Evolutionary conservation across 176 grass and related monocot genomes (phyloP).

Genomic region (Aechmea fasciata): DNA sequence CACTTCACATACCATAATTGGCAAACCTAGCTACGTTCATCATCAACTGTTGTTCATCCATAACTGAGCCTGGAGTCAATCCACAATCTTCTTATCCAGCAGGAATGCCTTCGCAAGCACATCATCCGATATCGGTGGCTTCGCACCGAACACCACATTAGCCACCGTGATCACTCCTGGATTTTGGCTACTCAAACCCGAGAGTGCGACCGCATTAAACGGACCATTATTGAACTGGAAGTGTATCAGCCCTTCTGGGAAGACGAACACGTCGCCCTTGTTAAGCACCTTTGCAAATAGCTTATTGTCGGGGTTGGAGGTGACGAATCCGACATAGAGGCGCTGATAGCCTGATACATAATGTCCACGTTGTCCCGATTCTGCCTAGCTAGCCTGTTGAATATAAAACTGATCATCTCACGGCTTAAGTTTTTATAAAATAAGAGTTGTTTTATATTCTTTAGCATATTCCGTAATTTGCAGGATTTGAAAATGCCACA

Average conservation of each 20-base stretch:
- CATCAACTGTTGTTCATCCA: conserved; percentile 9
- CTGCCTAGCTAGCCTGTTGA: no score
- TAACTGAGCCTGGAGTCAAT: conserved; percentile 51
- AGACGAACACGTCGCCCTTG: no score
- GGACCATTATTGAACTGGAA: conserved; percentile 61
- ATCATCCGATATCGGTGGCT: conserved; percentile 36
- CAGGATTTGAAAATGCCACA: no score
- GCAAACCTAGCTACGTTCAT: neutral
- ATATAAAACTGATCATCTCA: no score
- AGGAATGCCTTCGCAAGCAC: conserved; percentile 70
- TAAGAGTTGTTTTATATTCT: no score
- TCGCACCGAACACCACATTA: conserved; percentile 48
- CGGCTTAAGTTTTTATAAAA: no score
- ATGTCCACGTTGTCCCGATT: no score
- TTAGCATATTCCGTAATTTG: no score
- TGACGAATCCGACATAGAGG: no score
- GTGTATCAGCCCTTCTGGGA: conserved; percentile 67
- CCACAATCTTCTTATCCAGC: conserved; percentile 46
- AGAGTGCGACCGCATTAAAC: conserved; percentile 31
- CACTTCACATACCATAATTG: neutral
- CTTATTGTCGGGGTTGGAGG: no score
- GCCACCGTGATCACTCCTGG: conserved; percentile 61
- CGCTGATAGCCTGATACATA: no score
- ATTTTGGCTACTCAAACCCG: conserved; percentile 64
- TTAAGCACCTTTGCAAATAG: no score